Conservation (phyloP, 148 eudicot genomes). For the Rhododendron ferrugineum region DNA sequence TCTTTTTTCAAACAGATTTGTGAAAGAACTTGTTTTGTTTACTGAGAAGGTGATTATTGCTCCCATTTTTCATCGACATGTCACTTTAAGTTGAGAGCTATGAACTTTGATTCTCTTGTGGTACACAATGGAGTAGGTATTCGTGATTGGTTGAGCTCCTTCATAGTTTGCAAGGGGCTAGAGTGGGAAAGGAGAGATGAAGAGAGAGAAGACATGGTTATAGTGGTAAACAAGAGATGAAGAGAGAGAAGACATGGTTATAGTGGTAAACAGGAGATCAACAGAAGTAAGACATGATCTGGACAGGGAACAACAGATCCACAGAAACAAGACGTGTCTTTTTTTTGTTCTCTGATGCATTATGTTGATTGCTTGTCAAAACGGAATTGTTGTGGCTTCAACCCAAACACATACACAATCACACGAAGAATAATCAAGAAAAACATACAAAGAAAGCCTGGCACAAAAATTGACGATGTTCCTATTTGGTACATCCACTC, state of each 20-base stretch:
- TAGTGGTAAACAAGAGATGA: background rate
- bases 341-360: background rate
- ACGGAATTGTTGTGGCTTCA: background rate
- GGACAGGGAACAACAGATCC: background rate
- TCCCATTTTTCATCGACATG: background rate
- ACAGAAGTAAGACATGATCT: background rate
- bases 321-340: background rate
- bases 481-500: background rate
- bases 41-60: background rate
- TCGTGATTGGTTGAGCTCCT: background rate
- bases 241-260: background rate
- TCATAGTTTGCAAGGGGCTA: background rate
- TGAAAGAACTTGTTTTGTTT: background rate
- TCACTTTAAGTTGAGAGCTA: background rate
- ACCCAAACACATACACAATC: background rate
- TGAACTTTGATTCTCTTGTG: background rate
- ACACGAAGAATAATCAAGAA: background rate
- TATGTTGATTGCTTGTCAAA: background rate
- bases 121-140: background rate
- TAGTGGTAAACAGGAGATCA: background rate
- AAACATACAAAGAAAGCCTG: background rate
- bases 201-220: background rate
- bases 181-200: background rate
- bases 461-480: background rate
- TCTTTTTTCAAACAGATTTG: background rate